Percentiles rank a stretch among this genome's conserved stretches.
Evolutionary conservation across 495 filamentous ascomycete genomes (phyloP).

Genomic region (Daldinia caldariorum): DNA sequence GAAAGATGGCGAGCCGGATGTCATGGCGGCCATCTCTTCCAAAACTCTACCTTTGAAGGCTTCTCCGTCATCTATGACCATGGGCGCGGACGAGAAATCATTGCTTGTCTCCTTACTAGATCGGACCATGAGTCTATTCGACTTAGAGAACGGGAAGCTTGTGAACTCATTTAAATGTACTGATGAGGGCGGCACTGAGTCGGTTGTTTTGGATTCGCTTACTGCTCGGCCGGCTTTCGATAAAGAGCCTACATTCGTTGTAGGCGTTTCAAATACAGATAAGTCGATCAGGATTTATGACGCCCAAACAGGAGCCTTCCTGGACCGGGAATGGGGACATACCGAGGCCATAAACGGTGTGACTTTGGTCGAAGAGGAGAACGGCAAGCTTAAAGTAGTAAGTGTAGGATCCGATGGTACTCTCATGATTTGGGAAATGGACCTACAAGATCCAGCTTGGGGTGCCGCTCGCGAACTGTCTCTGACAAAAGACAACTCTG

Average conservation of each 20-base stretch:
- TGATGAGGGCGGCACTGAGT: constrained; percentile 79
- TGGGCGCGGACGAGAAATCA: constrained; percentile 69
- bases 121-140: constrained; percentile 79
- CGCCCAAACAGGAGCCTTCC: constrained; percentile 73
- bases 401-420: constrained; percentile 85
- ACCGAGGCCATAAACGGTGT: constrained; percentile 90
- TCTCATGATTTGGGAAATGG: constrained; percentile 84
- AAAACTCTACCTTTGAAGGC: constrained; percentile 83
- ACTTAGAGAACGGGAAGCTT: constrained; percentile 75
- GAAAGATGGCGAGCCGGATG: constrained; percentile 72
- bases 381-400: constrained; percentile 66
- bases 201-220: constrained; percentile 83
- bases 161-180: constrained; percentile 79
- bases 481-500: constrained; percentile 59
- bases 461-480: constrained; percentile 55
- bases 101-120: constrained; percentile 82
- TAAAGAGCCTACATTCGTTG: constrained; percentile 64
- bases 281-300: constrained; percentile 95
- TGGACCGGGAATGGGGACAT: constrained; percentile 92
- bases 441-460: constrained; percentile 51
- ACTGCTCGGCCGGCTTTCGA: constrained; percentile 61
- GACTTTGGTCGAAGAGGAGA: constrained; percentile 70
- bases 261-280: constrained; percentile 89
- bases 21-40: constrained; percentile 77
- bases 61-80: constrained; percentile 83